Percentiles rank a stretch among this genome's conserved stretches.
These are phyloP conservation scores for Lachancea thermotolerans DNA, from an alignment of 805 yeast genomes.

Conservation along the genomic window DNA sequence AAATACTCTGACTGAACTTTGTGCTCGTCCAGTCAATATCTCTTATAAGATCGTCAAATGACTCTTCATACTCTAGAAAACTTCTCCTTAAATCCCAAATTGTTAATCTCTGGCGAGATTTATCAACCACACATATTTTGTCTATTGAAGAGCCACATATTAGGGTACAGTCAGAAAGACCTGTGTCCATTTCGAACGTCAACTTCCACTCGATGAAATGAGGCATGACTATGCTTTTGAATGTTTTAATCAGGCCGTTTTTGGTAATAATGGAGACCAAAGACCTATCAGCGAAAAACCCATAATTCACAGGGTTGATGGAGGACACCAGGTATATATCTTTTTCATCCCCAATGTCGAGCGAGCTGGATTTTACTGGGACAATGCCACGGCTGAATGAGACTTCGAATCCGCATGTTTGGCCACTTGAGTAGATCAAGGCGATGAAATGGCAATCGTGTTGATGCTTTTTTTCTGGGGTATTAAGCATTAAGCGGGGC, in stretches of 20 bases:
- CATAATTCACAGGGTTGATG: constrained; percentile 57
- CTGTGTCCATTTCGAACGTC: constrained; percentile 47
- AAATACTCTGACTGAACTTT: constrained; percentile 55
- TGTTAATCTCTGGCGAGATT: constrained; percentile 42
- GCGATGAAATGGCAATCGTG: constrained; percentile 40
- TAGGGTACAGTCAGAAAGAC: constrained; percentile 42
- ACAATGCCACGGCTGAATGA: constrained; percentile 24
- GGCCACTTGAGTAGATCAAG: constrained; percentile 38
- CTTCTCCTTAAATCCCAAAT: constrained; percentile 77
- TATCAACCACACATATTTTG: constrained; percentile 69
- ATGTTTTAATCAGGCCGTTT: constrained; percentile 43
- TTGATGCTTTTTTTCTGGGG: constrained; percentile 31
- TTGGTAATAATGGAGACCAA: constrained; percentile 54
- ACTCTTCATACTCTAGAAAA: constrained; percentile 54
- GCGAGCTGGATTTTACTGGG: constrained; percentile 27
- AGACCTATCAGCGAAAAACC: constrained; percentile 31
- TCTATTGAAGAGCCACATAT: constrained; percentile 71
- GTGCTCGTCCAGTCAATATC: constrained; percentile 90
- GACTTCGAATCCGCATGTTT: constrained; percentile 30
- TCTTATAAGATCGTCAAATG: constrained; percentile 38
- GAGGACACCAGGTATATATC: constrained; percentile 42
- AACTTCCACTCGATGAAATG: constrained; percentile 45
- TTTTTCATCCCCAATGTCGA: constrained; percentile 25
- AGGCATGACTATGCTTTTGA: constrained; percentile 34
- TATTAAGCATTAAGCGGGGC: constrained; percentile 30